Evolutionary conservation across 1,139 yeast species (phyloP), one percentile per base, ranked within the genome.

Genomic region (Yamadazyma diddensiae): DNA sequence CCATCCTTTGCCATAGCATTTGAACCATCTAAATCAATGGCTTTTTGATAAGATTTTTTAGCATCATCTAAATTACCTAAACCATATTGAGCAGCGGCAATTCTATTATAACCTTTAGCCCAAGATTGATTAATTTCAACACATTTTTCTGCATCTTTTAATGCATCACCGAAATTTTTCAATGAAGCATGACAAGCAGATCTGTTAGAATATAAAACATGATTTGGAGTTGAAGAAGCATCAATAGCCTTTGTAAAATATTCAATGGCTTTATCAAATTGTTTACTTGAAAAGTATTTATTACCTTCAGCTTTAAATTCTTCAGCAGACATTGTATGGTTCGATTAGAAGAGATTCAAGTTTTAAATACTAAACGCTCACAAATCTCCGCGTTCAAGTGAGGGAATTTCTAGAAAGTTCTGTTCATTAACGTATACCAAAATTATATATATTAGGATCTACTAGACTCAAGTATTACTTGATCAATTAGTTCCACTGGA

Each of bases 71-170:
- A 71, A 42, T 85, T 76, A 14, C 90, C 90, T 42, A 84, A 69
- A 11, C 98, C 98, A 50, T 72, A 83, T 36, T 82, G 79, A 21
- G 98, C 98, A 45, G 97, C 92, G 36, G 88, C 99, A 31, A 85
- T 83, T 62, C 99, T 82, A 52, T 81, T 83, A 69, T 83, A 85
- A 30, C 97, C 98, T 62, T 92, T 92, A 14, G 96, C 88, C 97
- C 97, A 92, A 3, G 77, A 44, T 15, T 86, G 79, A 45, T 85
- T 87, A 62, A 87, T 78, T 50, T 75, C 73, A 33, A 84, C 79
- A 62, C 95, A 83, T 52, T 82, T 77, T 42, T 84, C 65, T 16
- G 97, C 97, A 57, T 92, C 97, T 36, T 70, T 66, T 39, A 87
- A 68, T 3, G 97, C 97, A 41, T 79, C 66, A 21, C 62, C 59